Evolutionary conservation across 371 early-diverging fungal genomes (phyloP), one percentile per base, ranked within the genome.

Genomic region (Circinella minor): DNA sequence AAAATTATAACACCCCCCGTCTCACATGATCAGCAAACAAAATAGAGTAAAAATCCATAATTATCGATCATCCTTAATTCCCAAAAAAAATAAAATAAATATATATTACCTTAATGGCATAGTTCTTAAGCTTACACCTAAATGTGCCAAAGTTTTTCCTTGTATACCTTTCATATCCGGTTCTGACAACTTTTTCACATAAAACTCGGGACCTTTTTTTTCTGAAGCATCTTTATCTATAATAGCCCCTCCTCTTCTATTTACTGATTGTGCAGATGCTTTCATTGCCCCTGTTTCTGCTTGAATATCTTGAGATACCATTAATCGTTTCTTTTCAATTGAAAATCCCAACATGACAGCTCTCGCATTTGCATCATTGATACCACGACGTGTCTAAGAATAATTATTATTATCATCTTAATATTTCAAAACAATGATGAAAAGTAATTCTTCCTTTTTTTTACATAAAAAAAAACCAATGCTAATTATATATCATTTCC

Each of bases 41-140:
- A n/a, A n/a, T n/a, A n/a, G n/a, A n/a, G n/a, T n/a, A n/a, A 37
- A 15, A 13, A 15, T 6, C 13, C 13, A 39, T 11, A 17, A 4
- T 43, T 43, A 20, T 8, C n/a, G n/a, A 55, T 8, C 55, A 20
- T 55, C 20, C 57, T 34, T 13, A 13, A 17, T 10, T 7, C 4
- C 55, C 55, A 27, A 27, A 27, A 2, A 54, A n/a, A 54, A 6
- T 4, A 54, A 54, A 6, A 72, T 18, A 77, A 68, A 27, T 66
- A 43, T 11, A 17, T 76, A 77, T 75, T 90, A 94, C 89, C 88
- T 87, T 47, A 94, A 80, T 18, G 93, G 92, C 82, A 90, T 91
- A 15, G 95, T 93, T 47, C 89, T 83, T 36, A 92, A 75, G 18
- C 90, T 84, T 47, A 92, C 91, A 39, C 85, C 74, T 11, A 92